Percentiles rank a stretch among this genome's conserved stretches.
These are phyloP conservation scores for Pichia gijzeniarum DNA, from an alignment of 805 yeast species.

Conservation along the genomic window DNA sequence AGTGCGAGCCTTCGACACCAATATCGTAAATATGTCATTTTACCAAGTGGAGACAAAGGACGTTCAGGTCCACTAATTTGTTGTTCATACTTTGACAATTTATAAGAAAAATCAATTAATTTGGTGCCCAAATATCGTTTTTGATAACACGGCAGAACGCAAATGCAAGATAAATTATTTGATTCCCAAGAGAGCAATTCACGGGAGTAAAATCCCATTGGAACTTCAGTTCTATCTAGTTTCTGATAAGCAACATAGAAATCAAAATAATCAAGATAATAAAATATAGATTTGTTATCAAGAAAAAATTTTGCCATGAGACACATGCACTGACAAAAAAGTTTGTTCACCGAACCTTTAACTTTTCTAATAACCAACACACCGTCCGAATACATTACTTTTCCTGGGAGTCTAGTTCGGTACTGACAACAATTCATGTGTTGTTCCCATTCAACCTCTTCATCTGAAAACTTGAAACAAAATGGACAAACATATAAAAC, in stretches of 20 bases:
- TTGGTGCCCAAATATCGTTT: conserved; percentile 69
- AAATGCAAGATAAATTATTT: conserved; percentile 85
- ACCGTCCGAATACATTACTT: conserved; percentile 57
- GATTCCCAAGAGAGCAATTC: conserved; percentile 74
- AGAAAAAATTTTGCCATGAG: conserved; percentile 82
- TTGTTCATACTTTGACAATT: conserved; percentile 58
- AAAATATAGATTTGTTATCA: conserved; percentile 84
- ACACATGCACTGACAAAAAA: conserved; percentile 78
- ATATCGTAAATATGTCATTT: conserved; percentile 59
- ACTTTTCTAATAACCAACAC: conserved; percentile 55
- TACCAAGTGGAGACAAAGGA: conserved; percentile 82
- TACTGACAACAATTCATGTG: conserved; percentile 48
- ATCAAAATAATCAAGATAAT: conserved; percentile 70
- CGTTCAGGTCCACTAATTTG: conserved; percentile 82
- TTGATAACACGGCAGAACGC: conserved; percentile 91
- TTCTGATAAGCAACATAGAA: conserved; percentile 67
- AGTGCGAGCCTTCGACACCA: conserved; percentile 59
- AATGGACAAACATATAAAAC: conserved; percentile 65
- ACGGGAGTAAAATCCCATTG: conserved; percentile 91
- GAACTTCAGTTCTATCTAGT: conserved; percentile 35
- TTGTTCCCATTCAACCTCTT: conserved; percentile 34
- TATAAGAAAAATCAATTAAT: conserved; percentile 78
- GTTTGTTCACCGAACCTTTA: conserved; percentile 53
- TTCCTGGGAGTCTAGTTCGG: conserved; percentile 48
- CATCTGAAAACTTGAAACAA: conserved; percentile 77